Conservation (phyloP, 208 protist genomes). For the Vickermania ingenoplastis region DNA sequence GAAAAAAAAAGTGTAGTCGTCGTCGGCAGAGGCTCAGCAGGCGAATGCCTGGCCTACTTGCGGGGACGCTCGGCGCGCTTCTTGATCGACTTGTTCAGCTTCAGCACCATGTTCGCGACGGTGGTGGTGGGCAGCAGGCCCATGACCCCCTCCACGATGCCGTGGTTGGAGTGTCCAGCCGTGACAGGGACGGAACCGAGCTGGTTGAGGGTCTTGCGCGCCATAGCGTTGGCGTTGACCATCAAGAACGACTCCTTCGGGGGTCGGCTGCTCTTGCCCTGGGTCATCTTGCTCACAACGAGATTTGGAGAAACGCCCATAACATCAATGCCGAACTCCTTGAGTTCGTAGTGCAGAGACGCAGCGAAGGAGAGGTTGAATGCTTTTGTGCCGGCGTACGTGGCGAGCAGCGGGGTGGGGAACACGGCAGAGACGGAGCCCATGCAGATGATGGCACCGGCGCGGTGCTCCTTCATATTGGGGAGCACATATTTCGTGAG, state of each 20-base stretch:
- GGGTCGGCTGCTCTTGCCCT: conserved; percentile 44
- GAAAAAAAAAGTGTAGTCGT: no score
- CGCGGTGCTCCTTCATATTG: conserved; percentile 46
- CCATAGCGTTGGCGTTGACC: conserved; percentile 53
- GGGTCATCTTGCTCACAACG: conserved; percentile 76
- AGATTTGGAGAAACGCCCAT: conserved; percentile 63
- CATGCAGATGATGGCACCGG: conserved; percentile 74
- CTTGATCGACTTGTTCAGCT: conserved; percentile 33
- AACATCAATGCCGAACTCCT: conserved; percentile 53
- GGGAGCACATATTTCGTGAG: conserved; percentile 82
- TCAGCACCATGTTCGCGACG: conserved; percentile 23
- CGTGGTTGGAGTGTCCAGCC: conserved; percentile 57
- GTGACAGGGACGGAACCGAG: conserved; percentile 34
- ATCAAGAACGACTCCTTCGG: conserved; percentile 64
- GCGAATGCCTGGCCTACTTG: no score
- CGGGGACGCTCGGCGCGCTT: conserved; percentile 8
- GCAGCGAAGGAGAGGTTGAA: conserved; percentile 66
- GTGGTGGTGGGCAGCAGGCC: conserved; percentile 19
- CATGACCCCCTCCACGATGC: conserved; percentile 25
- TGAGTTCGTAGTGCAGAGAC: conserved; percentile 55
- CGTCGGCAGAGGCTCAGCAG: no score
- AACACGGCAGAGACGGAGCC: conserved; percentile 57
- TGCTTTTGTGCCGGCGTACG: conserved; percentile 83
- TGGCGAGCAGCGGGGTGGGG: conserved; percentile 66
- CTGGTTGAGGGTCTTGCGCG: conserved; percentile 61